These are phyloP conservation scores for Jamesozyma piceae DNA, from an alignment of 805 yeast species.

Conservation along the genomic window DNA sequence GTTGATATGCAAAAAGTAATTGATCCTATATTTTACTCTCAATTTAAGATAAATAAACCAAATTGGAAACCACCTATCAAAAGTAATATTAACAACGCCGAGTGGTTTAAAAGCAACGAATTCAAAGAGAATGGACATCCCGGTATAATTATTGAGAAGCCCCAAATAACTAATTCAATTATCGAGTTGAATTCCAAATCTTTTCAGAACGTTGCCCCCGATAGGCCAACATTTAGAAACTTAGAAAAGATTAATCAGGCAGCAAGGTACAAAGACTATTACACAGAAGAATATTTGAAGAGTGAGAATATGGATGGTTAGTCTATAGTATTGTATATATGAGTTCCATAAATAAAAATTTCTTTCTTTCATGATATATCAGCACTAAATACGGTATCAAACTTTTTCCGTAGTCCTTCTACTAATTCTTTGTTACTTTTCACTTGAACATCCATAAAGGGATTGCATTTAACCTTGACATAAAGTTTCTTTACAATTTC, in stretches of 20 bases:
- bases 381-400: slow-evolving; percentile 7
- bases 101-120: slow-evolving; percentile 19
- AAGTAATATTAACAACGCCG: slow-evolving; percentile 3
- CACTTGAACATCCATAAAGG: slow-evolving; percentile 12
- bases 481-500: slow-evolving; percentile 19
- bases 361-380: not conserved
- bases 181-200: slow-evolving; percentile 16
- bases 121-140: slow-evolving; percentile 31
- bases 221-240: slow-evolving; percentile 50
- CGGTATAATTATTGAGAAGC: slow-evolving; percentile 34
- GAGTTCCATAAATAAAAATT: not conserved
- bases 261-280: slow-evolving; percentile 23
- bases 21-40: slow-evolving; percentile 24
- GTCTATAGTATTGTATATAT: not conserved
- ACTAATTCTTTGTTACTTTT: slow-evolving; percentile 10
- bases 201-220: slow-evolving; percentile 20
- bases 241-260: slow-evolving; percentile 52
- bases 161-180: slow-evolving; percentile 34
- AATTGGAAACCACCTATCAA: slow-evolving; percentile 12
- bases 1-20: slow-evolving; percentile 1
- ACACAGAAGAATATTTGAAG: slow-evolving; percentile 8
- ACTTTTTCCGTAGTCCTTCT: slow-evolving; percentile 11
- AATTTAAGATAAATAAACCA: slow-evolving; percentile 27
- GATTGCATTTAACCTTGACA: slow-evolving; percentile 21
- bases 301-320: not conserved